Percentiles rank a stretch among this genome's conserved stretches.
These are phyloP conservation scores for Jackrogersella multiformis DNA, from an alignment of 495 filamentous ascomycete genomes.

Conservation along the genomic window DNA sequence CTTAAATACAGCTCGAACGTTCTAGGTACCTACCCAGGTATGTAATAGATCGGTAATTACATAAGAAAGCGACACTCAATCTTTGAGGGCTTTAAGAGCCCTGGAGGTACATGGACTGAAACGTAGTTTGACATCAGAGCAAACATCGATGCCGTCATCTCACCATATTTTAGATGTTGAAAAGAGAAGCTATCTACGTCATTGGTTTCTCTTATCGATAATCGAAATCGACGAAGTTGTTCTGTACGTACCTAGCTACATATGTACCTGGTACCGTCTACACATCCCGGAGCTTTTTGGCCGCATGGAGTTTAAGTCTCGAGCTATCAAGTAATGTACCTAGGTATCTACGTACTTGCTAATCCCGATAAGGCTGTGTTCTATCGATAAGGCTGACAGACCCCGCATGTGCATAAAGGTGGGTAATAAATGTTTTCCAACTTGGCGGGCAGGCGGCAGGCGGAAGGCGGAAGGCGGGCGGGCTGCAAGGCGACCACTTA, in stretches of 20 bases:
- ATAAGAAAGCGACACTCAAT: neutral
- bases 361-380: neutral
- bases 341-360: neutral
- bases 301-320: slow-evolving; percentile 14
- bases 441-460: slow-evolving; percentile 3
- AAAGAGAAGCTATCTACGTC: slow-evolving; percentile 33
- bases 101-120: slow-evolving; percentile 3
- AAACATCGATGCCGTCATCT: slow-evolving; percentile 43
- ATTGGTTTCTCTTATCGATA: slow-evolving; percentile 32
- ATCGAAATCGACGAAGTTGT: too few species aligned
- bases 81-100: slow-evolving; percentile 6
- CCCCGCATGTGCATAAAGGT: slow-evolving; percentile 25
- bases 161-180: slow-evolving; percentile 24
- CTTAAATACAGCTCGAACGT: slow-evolving; percentile 21
- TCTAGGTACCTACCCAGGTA: slow-evolving; percentile 12
- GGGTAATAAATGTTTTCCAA: neutral
- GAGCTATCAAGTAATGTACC: neutral
- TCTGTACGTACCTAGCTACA: too few species aligned
- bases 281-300: slow-evolving; percentile 26
- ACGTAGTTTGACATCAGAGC: slow-evolving; percentile 39
- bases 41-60: slow-evolving; percentile 15
- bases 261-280: too few species aligned
- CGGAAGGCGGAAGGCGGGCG: too few species aligned
- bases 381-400: slow-evolving; percentile 27
- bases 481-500: slow-evolving; percentile 24